Conservation (phyloP, 2,329 filamentous ascomycete species). For the Botrytis fragariae region DNA sequence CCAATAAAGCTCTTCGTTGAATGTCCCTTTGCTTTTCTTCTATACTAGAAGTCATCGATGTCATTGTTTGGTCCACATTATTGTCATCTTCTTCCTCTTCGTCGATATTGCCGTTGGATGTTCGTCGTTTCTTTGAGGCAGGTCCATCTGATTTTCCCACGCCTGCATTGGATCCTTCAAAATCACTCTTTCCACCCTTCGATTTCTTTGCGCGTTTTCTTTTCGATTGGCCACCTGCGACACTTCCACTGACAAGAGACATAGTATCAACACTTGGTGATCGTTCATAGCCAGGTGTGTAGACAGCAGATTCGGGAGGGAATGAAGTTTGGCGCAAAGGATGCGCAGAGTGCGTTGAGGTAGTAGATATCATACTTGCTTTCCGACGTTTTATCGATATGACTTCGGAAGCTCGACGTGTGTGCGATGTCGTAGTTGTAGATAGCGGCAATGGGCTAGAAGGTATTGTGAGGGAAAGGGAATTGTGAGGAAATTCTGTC, state of each 20-base stretch:
- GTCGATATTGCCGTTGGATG: constrained; percentile 45
- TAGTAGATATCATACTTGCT: constrained; percentile 59
- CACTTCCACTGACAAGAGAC: constrained; percentile 61
- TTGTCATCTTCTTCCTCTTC: constrained; percentile 51
- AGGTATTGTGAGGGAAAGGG: constrained; percentile 46
- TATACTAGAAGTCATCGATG: constrained; percentile 54
- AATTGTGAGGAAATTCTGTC: constrained; percentile 42
- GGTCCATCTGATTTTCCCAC: constrained; percentile 37
- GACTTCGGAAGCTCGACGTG: constrained; percentile 53
- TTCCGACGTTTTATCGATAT: constrained; percentile 66
- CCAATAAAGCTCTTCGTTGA: constrained; percentile 57
- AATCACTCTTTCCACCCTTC: constrained; percentile 54
- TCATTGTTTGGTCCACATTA: constrained; percentile 35
- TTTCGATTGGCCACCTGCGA: constrained; percentile 47
- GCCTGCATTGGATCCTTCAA: constrained; percentile 15
- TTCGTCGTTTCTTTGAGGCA: constrained; percentile 46
- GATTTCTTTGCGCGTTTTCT: constrained; percentile 62
- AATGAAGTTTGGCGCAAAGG: constrained; percentile 80
- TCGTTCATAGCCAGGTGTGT: constrained; percentile 49
- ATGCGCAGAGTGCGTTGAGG: constrained; percentile 54
- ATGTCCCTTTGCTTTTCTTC: constrained; percentile 66
- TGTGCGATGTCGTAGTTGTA: constrained; percentile 49
- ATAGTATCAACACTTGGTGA: constrained; percentile 64
- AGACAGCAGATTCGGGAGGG: constrained; percentile 57
- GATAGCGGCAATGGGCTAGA: constrained; percentile 50